A percentile compares a stretch with the other conserved stretches of the same genome.
phyloP scores from a whole-genome alignment of 495 filamentous ascomycete species.

The Astrothelium subdiscretum region DNA sequence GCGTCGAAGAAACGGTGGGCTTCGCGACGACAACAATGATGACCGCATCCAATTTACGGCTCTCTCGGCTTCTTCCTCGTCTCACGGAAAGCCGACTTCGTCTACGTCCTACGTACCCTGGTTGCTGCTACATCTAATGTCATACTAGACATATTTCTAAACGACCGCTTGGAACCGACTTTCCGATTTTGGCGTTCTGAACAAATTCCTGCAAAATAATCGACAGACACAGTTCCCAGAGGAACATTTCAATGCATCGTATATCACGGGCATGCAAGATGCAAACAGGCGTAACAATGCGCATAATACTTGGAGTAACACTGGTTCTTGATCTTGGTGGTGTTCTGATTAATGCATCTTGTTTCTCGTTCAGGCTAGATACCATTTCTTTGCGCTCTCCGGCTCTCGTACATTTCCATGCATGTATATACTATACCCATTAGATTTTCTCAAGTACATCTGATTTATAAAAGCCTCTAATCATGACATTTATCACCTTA shows the following conservation, averaged over 20 bases:
- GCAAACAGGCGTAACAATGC: neutral
- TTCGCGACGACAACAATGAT: too few species aligned
- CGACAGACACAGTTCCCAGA: neutral
- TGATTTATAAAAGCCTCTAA: too few species aligned
- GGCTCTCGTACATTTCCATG: neutral
- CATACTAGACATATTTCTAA: neutral
- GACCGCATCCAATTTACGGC: too few species aligned
- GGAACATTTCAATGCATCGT: neutral
- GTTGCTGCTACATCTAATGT: too few species aligned
- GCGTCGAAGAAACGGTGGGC: too few species aligned
- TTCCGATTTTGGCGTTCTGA: neutral
- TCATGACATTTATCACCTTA: too few species aligned
- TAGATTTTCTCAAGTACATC: neutral
- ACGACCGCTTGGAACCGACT: neutral
- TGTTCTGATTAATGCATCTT: neutral
- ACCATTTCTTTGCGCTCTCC: neutral
- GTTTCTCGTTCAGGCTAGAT: neutral
- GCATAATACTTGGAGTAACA: neutral
- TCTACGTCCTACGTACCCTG: too few species aligned
- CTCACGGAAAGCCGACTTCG: too few species aligned
- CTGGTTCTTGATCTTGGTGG: neutral
- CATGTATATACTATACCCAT: neutral
- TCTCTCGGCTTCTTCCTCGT: too few species aligned
- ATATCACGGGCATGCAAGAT: neutral
- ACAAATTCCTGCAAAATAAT: neutral